These are phyloP conservation scores for Boletus patriciae DNA, from an alignment of 768 basidiomycete species.

Conservation along the genomic window DNA sequence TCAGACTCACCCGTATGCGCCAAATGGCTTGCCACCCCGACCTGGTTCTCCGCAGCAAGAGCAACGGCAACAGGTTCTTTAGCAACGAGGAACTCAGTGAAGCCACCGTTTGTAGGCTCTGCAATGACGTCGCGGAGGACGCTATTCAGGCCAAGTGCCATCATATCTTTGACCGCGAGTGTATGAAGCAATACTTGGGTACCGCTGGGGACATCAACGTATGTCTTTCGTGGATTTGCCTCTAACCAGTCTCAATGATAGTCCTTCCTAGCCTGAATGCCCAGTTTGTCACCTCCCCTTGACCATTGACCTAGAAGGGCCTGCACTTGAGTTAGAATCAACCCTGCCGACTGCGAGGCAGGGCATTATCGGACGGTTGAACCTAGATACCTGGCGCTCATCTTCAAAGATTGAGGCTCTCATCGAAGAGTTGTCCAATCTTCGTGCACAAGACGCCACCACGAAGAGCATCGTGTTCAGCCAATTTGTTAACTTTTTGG, in stretches of 20 bases:
- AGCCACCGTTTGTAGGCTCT: constrained; percentile 89
- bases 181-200: constrained; percentile 90
- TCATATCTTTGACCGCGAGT: constrained; percentile 95
- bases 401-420: constrained; percentile 98
- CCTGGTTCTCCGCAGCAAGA: constrained; percentile 86
- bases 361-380: constrained; percentile 89
- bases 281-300: constrained; percentile 92
- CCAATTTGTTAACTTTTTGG: constrained; percentile 91
- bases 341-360: constrained; percentile 55
- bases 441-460: constrained; percentile 80
- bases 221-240: constrained; percentile 24
- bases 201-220: constrained; percentile 66
- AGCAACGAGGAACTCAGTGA: constrained; percentile 59
- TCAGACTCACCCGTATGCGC: constrained; percentile 89
- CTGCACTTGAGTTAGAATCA: constrained; percentile 82
- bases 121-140: constrained; percentile 96
- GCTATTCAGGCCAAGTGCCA: constrained; percentile 92
- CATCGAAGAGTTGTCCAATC: constrained; percentile 87
- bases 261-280: constrained; percentile 68
- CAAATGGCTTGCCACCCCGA: constrained; percentile 97
- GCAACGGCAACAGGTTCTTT: constrained; percentile 62
- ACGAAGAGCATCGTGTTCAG: constrained; percentile 97
- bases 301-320: constrained; percentile 94
- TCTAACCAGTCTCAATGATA: not conserved
- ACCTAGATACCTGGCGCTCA: constrained; percentile 88